These are phyloP conservation scores for Pezicula neosporulosa DNA, from an alignment of 2,329 filamentous ascomycete species.

Conservation along the genomic window DNA sequence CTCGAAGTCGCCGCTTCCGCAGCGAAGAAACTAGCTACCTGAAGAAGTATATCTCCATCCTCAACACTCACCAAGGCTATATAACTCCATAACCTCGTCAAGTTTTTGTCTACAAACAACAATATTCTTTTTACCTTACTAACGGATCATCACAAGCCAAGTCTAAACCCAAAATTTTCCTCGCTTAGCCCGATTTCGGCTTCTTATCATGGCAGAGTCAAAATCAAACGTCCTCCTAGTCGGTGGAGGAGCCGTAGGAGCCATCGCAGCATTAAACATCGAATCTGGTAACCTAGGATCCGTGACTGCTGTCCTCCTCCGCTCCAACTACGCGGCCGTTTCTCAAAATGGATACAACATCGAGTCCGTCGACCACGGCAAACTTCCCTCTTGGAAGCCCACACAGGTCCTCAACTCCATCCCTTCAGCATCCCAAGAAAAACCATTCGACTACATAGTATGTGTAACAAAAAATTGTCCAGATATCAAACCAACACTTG, in stretches of 20 bases:
- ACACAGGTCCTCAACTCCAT: constrained; percentile 23
- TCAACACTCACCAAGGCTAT: not conserved
- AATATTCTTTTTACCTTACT: not conserved
- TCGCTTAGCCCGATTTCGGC: not conserved
- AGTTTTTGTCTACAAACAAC: not conserved
- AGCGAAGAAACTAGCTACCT: too few relatives aligned
- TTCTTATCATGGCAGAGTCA: not conserved
- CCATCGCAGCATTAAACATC: constrained; percentile 16
- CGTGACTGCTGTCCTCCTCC: constrained; percentile 15
- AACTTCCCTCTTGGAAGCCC: constrained; percentile 7
- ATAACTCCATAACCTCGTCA: not conserved
- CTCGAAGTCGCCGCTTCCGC: too few relatives aligned
- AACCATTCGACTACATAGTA: constrained; percentile 2
- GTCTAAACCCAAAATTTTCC: not conserved
- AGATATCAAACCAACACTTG: constrained; percentile 28
- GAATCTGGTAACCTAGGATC: constrained; percentile 12
- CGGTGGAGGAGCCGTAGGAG: constrained; percentile 12
- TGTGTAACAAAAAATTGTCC: constrained; percentile 15
- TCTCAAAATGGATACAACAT: constrained; percentile 14
- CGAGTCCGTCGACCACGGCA: constrained; percentile 17
- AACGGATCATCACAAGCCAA: not conserved
- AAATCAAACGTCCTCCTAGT: constrained; percentile 14
- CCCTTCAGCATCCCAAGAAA: constrained; percentile 5
- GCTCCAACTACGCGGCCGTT: constrained; percentile 17
- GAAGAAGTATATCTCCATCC: not conserved